Percentiles rank a stretch among this genome's conserved stretches.
Evolutionary conservation across 306 rosid species (phyloP).

Genomic region (Cicer cuneatum): DNA sequence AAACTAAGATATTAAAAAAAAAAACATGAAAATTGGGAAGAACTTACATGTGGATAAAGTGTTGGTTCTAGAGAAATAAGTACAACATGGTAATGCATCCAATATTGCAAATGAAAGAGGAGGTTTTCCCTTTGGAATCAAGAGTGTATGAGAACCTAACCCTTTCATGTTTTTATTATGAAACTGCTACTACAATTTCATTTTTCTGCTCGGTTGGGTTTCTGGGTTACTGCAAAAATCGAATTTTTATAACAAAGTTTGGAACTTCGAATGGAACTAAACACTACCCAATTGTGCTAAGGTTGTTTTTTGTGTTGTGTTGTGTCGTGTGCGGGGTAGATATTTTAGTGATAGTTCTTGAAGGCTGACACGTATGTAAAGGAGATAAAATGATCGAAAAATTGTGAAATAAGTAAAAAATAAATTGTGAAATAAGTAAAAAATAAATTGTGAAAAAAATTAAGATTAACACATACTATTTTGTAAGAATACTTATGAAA

Average conservation of each 20-base stretch:
- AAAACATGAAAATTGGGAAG: neutral
- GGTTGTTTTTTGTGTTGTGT: neutral
- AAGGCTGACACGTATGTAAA: conserved; percentile 59
- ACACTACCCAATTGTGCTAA: conserved; percentile 8
- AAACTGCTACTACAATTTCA: conserved; percentile 54
- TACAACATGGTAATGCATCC: conserved; percentile 61
- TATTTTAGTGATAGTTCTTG: conserved; percentile 28
- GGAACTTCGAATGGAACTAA: conserved; percentile 30
- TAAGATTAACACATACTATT: too few relatives aligned
- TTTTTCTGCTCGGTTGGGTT: conserved; percentile 38
- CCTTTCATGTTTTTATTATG: conserved; percentile 61
- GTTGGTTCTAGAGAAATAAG: conserved; percentile 42
- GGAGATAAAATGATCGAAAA: conserved; percentile 18
- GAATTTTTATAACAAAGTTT: neutral
- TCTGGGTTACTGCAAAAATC: conserved; percentile 29
- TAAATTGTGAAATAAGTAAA: too few relatives aligned
- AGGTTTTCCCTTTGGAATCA: conserved; percentile 72
- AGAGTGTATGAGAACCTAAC: conserved; percentile 60
- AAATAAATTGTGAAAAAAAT: too few relatives aligned
- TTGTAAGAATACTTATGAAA: too few relatives aligned
- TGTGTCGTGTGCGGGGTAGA: conserved; percentile 16
- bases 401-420: neutral
- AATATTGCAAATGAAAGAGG: conserved; percentile 60
- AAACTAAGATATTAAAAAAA: conserved; percentile 13
- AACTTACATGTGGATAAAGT: conserved; percentile 61